These are phyloP conservation scores for Penicillium expansum DNA, from an alignment of 2,329 filamentous ascomycete genomes.

Conservation along the genomic window DNA sequence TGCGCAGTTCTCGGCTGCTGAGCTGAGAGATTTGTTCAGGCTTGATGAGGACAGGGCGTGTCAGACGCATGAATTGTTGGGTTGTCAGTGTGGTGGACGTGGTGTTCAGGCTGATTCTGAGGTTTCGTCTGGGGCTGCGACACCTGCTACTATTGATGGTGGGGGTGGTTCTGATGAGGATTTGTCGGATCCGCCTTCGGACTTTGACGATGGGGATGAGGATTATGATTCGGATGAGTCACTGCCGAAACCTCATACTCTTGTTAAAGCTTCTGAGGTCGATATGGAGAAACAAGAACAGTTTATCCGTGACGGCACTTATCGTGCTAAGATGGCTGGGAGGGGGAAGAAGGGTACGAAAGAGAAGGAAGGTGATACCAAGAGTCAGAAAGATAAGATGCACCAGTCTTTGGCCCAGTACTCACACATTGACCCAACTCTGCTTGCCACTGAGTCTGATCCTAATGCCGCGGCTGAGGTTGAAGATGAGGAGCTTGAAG, in stretches of 20 bases:
- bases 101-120: slow-evolving; percentile 34
- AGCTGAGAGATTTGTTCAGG: slow-evolving; percentile 65
- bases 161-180: slow-evolving; percentile 7
- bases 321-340: slow-evolving; percentile 2
- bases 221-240: slow-evolving; percentile 24
- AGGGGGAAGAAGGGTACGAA: slow-evolving; percentile 6
- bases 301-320: slow-evolving; percentile 24
- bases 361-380: slow-evolving; percentile 10
- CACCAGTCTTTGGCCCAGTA: slow-evolving; percentile 45
- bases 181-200: background rate
- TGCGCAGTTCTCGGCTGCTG: slow-evolving; percentile 63
- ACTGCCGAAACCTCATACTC: slow-evolving; percentile 29
- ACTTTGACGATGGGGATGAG: slow-evolving; percentile 3
- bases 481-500: slow-evolving; percentile 19
- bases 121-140: slow-evolving; percentile 6
- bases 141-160: slow-evolving; percentile 10
- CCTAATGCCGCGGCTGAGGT: background rate
- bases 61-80: slow-evolving; percentile 66
- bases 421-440: slow-evolving; percentile 41
- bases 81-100: slow-evolving; percentile 59
- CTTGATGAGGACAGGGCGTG: slow-evolving; percentile 61
- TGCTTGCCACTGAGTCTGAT: slow-evolving; percentile 20
- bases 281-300: slow-evolving; percentile 37
- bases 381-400: slow-evolving; percentile 37
- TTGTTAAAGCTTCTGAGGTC: slow-evolving; percentile 43